phyloP scores from a whole-genome alignment of 805 yeast species.

The Ogataea pilisensis region DNA sequence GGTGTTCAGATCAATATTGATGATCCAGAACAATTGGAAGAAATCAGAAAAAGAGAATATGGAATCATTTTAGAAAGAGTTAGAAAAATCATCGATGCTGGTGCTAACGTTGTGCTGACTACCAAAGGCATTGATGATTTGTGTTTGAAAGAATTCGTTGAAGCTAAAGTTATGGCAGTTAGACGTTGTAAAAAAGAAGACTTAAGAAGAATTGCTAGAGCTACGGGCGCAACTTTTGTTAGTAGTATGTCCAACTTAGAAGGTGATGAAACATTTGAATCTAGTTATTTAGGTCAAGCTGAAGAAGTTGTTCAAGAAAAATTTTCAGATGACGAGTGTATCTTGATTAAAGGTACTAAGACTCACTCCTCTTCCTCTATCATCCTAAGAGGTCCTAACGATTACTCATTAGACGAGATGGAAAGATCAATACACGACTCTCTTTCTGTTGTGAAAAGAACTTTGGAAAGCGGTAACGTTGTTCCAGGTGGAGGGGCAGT shows the following conservation, averaged over 20 bases:
- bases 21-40: slow-evolving; percentile 90
- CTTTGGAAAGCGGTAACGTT: slow-evolving; percentile 87
- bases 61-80: slow-evolving; percentile 83
- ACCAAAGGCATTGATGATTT: slow-evolving; percentile 95
- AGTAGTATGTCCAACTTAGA: slow-evolving; percentile 88
- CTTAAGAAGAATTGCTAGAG: slow-evolving; percentile 92
- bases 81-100: slow-evolving; percentile 74
- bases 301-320: slow-evolving; percentile 87
- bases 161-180: slow-evolving; percentile 89
- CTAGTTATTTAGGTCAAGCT: slow-evolving; percentile 81
- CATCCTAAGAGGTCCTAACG: slow-evolving; percentile 92
- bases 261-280: slow-evolving; percentile 90
- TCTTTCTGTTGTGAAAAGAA: slow-evolving; percentile 88
- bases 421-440: slow-evolving; percentile 96
- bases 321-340: slow-evolving; percentile 96
- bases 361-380: slow-evolving; percentile 91
- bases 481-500: slow-evolving; percentile 99
- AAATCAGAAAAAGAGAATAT: slow-evolving; percentile 82
- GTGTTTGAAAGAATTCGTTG: slow-evolving; percentile 87
- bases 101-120: slow-evolving; percentile 89
- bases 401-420: slow-evolving; percentile 96
- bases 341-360: slow-evolving; percentile 81
- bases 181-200: slow-evolving; percentile 97
- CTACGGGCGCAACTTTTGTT: slow-evolving; percentile 93
- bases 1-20: slow-evolving; percentile 96